Evolutionary conservation across 2,329 filamentous ascomycete genomes (phyloP), one percentile per base, ranked within the genome.

Genomic region (Fusarium napiforme): DNA sequence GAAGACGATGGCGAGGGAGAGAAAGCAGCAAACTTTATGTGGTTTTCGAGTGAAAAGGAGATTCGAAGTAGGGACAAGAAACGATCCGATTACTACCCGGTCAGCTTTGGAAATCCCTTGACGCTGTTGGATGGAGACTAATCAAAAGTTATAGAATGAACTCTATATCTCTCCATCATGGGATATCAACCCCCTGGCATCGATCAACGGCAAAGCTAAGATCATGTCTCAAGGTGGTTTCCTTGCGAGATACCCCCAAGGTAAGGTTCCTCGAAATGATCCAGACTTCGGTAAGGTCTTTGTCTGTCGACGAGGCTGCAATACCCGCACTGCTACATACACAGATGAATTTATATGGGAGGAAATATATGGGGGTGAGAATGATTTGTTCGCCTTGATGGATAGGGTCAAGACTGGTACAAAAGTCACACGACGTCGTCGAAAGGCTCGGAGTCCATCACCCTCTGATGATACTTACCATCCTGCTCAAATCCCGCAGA

Each of bases 301-400:
- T 78, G 84, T 98, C 55, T 98, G 96, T 79, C 91, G 95, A 58
- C 88, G 96, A 80, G 96, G 94, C 28, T 97, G 95, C 78, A 97
- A 97, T 79, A 93, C 93, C 18, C 87, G 95, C 66, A 97, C 95
- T 30, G 93, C 94, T 26, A 95, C 91, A 28, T 99, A 98, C 80
- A 98, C 96, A 0, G 91, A 96, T 19, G 95, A 98, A 77, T 97
- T 99, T 74, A 81, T 89, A 4, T 99, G 96, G 96, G 95, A 98
- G 79, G 90, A 97, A 47, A 83, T 97, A 4, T 97, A 94, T 76
- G 86, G 85, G 1, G 91, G 90, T n/a, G 85, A 86, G 37, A 85
- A 86, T 28, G 86, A 91, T n/a, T 86, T 97, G 36, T 87, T 89
- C 53, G 80, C 86, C 9, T 82, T 97, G 49, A 86, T 93, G 40